Percentiles rank a stretch among this genome's conserved stretches.
Conservation (phyloP, 2,329 filamentous ascomycete genomes). For the Trichoderma koningii region DNA sequence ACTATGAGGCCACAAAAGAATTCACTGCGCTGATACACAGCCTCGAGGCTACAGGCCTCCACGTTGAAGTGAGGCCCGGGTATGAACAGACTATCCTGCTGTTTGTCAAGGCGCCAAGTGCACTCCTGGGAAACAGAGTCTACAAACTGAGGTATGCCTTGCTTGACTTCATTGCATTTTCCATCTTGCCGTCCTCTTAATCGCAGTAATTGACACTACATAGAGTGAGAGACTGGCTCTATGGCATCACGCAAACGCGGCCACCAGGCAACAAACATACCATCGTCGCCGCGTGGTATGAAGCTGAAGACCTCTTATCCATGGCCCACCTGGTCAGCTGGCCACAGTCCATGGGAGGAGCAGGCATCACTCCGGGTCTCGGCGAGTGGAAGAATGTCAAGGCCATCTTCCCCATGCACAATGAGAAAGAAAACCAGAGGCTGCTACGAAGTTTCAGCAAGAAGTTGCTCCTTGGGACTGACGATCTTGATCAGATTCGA, state of each 20-base stretch:
- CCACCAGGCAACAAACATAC: conserved; percentile 58
- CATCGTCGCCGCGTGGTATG: conserved; percentile 52
- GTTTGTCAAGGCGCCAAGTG: conserved; percentile 64
- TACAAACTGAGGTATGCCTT: conserved; percentile 63
- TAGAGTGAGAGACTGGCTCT: conserved; percentile 75
- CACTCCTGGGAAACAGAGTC: conserved; percentile 64
- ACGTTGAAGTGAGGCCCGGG: conserved; percentile 71
- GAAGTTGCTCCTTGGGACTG: conserved; percentile 51
- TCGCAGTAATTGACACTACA: neutral
- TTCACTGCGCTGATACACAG: conserved; percentile 55
- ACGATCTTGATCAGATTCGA: conserved; percentile 61
- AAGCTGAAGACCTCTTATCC: conserved; percentile 70
- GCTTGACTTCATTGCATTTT: no score
- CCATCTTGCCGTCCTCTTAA: neutral
- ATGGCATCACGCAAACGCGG: conserved; percentile 66
- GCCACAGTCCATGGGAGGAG: conserved; percentile 60
- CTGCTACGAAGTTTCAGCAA: conserved; percentile 60
- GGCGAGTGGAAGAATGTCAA: conserved; percentile 63
- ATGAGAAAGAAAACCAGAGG: conserved; percentile 56
- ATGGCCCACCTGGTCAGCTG: conserved; percentile 68
- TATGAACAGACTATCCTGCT: conserved; percentile 67
- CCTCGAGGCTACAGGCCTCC: conserved; percentile 63
- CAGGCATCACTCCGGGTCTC: conserved; percentile 59
- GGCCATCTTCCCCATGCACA: conserved; percentile 64
- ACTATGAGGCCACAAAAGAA: conserved; percentile 40